Conservation (phyloP, 2,329 filamentous ascomycete genomes). For the Pseudogymnoascus sp. region DNA sequence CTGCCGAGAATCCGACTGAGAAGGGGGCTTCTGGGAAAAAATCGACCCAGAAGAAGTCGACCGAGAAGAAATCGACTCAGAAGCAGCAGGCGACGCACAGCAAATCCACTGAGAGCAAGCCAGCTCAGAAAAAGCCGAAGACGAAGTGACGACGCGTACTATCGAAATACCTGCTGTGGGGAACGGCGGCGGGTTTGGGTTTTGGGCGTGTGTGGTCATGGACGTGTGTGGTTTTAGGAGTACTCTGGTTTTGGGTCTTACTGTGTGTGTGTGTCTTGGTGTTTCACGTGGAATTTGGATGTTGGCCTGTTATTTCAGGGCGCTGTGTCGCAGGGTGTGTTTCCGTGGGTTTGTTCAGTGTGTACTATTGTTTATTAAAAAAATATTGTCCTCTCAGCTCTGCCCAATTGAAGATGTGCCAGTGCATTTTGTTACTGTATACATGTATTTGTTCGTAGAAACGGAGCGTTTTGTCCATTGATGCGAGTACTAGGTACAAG, state of each 20-base stretch:
- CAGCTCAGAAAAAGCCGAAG: background rate
- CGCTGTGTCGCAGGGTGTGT: too few species aligned
- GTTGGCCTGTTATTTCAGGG: too few species aligned
- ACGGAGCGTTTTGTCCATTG: background rate
- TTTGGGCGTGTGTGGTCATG: too few species aligned
- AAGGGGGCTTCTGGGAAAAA: background rate
- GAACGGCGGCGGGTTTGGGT: background rate
- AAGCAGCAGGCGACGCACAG: background rate
- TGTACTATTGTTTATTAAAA: too few species aligned
- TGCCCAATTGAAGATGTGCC: too few species aligned
- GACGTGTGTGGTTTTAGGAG: too few species aligned
- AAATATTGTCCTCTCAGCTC: too few species aligned
- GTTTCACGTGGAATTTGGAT: background rate
- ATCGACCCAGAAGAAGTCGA: background rate
- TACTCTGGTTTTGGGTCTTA: too few species aligned
- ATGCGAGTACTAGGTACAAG: background rate
- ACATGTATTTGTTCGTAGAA: background rate
- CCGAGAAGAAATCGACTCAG: background rate
- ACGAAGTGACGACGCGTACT: background rate
- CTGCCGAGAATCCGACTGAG: background rate
- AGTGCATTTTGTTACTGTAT: background rate
- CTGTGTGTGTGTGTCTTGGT: background rate
- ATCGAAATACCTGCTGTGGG: too few species aligned
- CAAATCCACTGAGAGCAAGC: background rate
- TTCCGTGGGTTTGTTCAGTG: too few species aligned